Evolutionary conservation across 2,329 filamentous ascomycete genomes (phyloP), one percentile per base, ranked within the genome.

Genomic region (Leptographium wingfieldii): DNA sequence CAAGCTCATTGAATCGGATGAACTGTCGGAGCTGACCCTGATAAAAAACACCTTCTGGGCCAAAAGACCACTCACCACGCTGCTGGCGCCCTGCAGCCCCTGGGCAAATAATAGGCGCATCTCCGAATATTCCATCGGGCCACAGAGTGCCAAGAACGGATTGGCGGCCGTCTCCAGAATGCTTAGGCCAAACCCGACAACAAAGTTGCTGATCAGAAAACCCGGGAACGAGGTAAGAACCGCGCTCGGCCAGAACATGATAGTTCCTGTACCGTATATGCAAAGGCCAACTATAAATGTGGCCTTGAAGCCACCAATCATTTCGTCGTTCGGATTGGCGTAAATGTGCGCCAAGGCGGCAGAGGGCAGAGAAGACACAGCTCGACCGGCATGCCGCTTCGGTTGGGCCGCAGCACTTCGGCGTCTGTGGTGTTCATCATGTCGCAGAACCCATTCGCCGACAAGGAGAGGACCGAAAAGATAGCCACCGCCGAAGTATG

Each of bases 171-270:
- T 91, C 69, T 95, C 90, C 29, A 94, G 80, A 0, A 90, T 83
- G 1, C 84, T 84, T 1, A 94, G 76, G 1, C 88, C 89, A 63
- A 87, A 87, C 0, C 88, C 89, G 58, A 91, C 86, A 33, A 92
- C 84, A 66, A 92, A 83, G 64, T 78, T 84, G 66, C 80, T 84
- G 56, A 87, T 81, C 71, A 90, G 84, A 72, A 92, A 94, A 2
- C 90, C 90, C 19, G 84, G 81, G 65, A 88, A 94, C 2, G 87
- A 89, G 53, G 80, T 79, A 61, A 90, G 80, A 11, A 92, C 82
- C 9, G 86, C 87, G 1, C 85, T 87, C 0, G 89, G 89, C 89
- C 88, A 94, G 73, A 92, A 92, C 73, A 91, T 90, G 64, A 92
- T 82, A n/a, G 87, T 89, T 1, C 86, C 87, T 5, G 83, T 77